Evolutionary conservation across 2,329 filamentous ascomycete genomes (phyloP).

Genomic region (Aspergillus sp.): DNA sequence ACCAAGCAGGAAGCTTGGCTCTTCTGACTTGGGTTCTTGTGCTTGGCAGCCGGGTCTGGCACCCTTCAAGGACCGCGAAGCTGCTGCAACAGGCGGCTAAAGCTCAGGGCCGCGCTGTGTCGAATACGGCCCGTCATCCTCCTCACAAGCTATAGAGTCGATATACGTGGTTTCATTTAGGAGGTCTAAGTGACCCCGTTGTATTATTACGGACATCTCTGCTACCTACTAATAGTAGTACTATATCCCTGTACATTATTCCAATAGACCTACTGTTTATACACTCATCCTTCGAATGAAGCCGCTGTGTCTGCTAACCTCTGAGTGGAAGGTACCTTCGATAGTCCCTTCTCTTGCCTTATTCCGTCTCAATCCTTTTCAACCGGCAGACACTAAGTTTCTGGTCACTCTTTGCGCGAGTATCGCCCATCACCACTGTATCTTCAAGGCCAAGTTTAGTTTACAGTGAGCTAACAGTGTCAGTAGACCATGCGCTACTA

Average conservation of each 20-base stretch:
- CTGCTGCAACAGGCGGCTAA: conserved; percentile 58
- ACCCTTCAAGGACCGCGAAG: conserved; percentile 68
- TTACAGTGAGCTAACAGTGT: too few relatives aligned
- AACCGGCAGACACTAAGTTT: not conserved
- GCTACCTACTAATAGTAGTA: conserved; percentile 11
- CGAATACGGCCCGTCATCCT: conserved; percentile 30
- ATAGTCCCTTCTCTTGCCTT: not conserved
- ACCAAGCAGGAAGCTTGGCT: conserved; percentile 88
- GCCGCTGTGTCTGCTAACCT: not conserved
- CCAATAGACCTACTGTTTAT: not conserved
- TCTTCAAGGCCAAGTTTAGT: too few relatives aligned
- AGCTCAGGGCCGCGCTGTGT: conserved; percentile 34
- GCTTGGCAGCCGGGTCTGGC: conserved; percentile 75
- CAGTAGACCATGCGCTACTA: too few relatives aligned
- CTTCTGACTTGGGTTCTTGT: conserved; percentile 82
- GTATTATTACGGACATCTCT: conserved; percentile 31
- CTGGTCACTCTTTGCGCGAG: not conserved
- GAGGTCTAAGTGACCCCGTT: conserved; percentile 6
- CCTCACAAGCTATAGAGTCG: conserved; percentile 25
- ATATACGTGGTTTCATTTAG: not conserved
- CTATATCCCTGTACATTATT: conserved; percentile 11
- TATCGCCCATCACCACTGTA: too few relatives aligned
- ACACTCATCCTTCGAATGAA: not conserved
- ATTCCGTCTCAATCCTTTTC: not conserved
- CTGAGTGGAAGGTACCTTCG: not conserved